Evolutionary conservation across 2,329 filamentous ascomycete species (phyloP).

Genomic region (Geosmithia flava): DNA sequence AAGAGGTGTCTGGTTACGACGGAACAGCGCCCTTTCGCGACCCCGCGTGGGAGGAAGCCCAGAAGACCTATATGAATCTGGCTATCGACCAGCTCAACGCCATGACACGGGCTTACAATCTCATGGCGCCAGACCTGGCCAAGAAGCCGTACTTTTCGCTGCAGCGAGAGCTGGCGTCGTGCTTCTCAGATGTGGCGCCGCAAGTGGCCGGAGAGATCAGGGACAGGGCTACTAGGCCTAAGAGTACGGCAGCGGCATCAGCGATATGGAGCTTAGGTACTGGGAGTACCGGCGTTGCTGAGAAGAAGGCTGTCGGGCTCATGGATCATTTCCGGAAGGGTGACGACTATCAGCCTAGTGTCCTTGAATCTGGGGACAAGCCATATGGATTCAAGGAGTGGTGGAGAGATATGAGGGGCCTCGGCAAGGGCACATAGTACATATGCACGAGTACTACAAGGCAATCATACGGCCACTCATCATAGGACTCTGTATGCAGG

Average conservation of each 20-base stretch:
- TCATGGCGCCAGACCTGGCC: slow-evolving; percentile 84
- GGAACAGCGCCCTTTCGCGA: slow-evolving; percentile 57
- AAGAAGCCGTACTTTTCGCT: slow-evolving; percentile 88
- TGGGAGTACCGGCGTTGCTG: slow-evolving; percentile 1
- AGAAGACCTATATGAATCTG: slow-evolving; percentile 63
- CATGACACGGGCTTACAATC: slow-evolving; percentile 78
- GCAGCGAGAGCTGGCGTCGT: slow-evolving; percentile 66
- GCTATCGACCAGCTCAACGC: slow-evolving; percentile 68
- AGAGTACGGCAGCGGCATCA: slow-evolving; percentile 15
- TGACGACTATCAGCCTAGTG: slow-evolving; percentile 28
- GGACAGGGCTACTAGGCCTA: slow-evolving; percentile 45
- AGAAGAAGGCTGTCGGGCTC: slow-evolving; percentile 9
- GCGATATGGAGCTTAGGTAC: slow-evolving; percentile 8
- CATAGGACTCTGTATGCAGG: not conserved
- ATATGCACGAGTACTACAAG: not conserved
- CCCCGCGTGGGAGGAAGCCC: slow-evolving; percentile 58
- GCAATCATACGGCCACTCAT: too few relatives aligned
- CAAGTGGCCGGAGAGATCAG: slow-evolving; percentile 59
- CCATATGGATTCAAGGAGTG: slow-evolving; percentile 83
- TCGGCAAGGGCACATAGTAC: not conserved
- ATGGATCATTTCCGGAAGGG: slow-evolving; percentile 40
- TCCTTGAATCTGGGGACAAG: slow-evolving; percentile 59
- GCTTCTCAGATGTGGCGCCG: slow-evolving; percentile 79
- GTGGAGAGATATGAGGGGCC: slow-evolving; percentile 66
- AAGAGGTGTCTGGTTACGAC: not conserved